Evolutionary conservation across 345 rosid genomes (phyloP), one percentile per base, ranked within the genome.

Genomic region (Acer saccharum): DNA sequence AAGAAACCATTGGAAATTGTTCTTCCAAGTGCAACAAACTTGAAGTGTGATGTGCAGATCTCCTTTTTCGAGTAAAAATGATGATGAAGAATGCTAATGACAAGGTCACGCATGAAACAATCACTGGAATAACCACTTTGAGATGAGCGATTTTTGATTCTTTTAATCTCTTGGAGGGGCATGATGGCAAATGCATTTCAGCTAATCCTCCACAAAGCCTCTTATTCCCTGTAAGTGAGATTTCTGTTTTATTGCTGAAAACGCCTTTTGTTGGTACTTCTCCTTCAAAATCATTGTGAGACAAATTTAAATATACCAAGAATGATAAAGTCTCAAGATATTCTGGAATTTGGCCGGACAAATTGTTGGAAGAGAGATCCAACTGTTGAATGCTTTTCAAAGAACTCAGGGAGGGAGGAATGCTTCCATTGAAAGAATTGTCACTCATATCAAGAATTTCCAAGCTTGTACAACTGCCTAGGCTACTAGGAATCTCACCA

Each of bases 331-430:
- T 62, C 65, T 69, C 68, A 12, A 68, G 57, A 69, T 25, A 74
- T 17, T 29, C 48, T 0, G 66, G 78, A 69, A 79, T 69, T 21
- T 44, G 63, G 18, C 78, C 23, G 5, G 78, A 68, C 21, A 74
- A 17, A 3, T 79, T 79, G 78, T 74, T 79, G 32, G 18, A 17
- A 20, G 78, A 69, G n/a, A 79, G 70, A 71, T 68, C 39, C 11
- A 79, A 12, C 10, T 35, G 6, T 3, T 58, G n/a, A 10, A 78
- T 39, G 50, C 81, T 21, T 79, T 12, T 43, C 17, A 79, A 68
- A 55, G 73, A n/a, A 66, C 62, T 57, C 12, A 79, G 48, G 67
- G 81, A 66, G 10, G 48, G 10, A 35, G 81, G 81, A 66, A 78
- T 72, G 58, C 14, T 58, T 27, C 78, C 74, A 43, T 43, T 23